Base-by-base conservation (phyloP, 306 rosid genomes). In the Psophocarpus tetragonolobus region DNA sequence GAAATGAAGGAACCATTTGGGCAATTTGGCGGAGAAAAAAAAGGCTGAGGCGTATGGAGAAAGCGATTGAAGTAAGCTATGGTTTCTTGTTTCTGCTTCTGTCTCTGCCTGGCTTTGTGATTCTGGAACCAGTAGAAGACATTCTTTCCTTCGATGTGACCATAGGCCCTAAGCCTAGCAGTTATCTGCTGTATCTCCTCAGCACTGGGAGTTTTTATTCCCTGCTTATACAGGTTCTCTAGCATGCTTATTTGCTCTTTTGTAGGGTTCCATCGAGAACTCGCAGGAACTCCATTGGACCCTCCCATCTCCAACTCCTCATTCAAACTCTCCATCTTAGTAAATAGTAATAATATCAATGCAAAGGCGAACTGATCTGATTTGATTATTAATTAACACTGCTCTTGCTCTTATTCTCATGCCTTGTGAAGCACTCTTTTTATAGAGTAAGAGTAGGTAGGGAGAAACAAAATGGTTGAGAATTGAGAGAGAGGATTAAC, bases 71-170 rank as follows among this genome's bases (percentile, higher is more conserved):
- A 70, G 41, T 76, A 88, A 79, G 96, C 89, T 0, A 90, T 8
- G 44, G 60, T 82, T 9, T 92, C 92, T 54, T 92, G 98, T 85
- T 95, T 95, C 74, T 90, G 95, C 83, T 92, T 95, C 91, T 95
- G 97, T 73, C 97, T 79, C 29, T 89, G 93, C 62, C 98, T 82
- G 0, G 98, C 98, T 56, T 95, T 95, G 68, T 95, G 98, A 84
- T 95, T 92, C 79, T 95, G 98, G 84, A 95, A 95, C 98, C 98
- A 95, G 67, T 95, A 95, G 73, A 92, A 95, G 6, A 95, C 98
- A 82, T 95, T 95, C 83, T 95, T 95, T 4, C 97, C 98, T 81
- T 95, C 97, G 61, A 95, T 95, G 85, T 90, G 96, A 23, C 98
- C 97, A 20, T 80, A 91, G 33, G 41, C 82, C 50, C 76, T 89